A percentile compares a stretch with the other conserved stretches of the same genome.
These are phyloP conservation scores for Hypoxylon rickii DNA, from an alignment of 495 filamentous ascomycete species.

Conservation along the genomic window DNA sequence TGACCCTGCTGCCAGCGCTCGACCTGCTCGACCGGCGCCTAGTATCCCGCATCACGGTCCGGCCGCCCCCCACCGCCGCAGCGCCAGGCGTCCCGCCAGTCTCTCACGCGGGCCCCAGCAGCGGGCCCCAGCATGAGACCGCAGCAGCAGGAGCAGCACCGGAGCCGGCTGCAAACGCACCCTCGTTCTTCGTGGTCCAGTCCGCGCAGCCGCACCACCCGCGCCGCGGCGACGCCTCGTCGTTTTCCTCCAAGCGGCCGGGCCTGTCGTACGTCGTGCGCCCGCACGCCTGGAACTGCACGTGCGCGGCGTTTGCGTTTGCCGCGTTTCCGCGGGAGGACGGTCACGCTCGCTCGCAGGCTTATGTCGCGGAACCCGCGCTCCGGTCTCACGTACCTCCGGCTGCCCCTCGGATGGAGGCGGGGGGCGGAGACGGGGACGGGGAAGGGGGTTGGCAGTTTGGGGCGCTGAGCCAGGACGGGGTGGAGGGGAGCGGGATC, in stretches of 20 bases:
- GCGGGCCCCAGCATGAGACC: not conserved
- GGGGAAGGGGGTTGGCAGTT: conserved; percentile 40
- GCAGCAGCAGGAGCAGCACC: conserved; percentile 18
- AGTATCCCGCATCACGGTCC: conserved; percentile 51
- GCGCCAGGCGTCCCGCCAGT: not conserved
- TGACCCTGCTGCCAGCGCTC: conserved; percentile 69
- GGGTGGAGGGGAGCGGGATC: conserved; percentile 31
- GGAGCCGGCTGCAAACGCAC: not conserved
- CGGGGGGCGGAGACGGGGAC: not conserved
- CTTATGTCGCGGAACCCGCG: not conserved
- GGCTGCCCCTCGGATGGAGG: not conserved
- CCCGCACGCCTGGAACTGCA: conserved; percentile 83
- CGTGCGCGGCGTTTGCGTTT: conserved; percentile 81
- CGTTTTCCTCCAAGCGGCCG: conserved; percentile 15
- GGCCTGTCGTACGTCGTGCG: conserved; percentile 68
- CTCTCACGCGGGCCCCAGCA: not conserved
- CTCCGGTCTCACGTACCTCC: not conserved
- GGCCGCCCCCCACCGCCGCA: conserved; percentile 31
- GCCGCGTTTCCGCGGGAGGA: conserved; percentile 59
- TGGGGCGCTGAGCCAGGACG: conserved; percentile 43
- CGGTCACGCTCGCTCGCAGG: not conserved
- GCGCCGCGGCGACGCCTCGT: conserved; percentile 27
- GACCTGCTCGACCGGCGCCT: conserved; percentile 79
- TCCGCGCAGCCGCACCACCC: conserved; percentile 40
- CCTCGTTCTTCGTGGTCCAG: conserved; percentile 45